These are phyloP conservation scores for Talaromyces amestolkiae DNA, from an alignment of 2,329 filamentous ascomycete genomes.

Conservation along the genomic window DNA sequence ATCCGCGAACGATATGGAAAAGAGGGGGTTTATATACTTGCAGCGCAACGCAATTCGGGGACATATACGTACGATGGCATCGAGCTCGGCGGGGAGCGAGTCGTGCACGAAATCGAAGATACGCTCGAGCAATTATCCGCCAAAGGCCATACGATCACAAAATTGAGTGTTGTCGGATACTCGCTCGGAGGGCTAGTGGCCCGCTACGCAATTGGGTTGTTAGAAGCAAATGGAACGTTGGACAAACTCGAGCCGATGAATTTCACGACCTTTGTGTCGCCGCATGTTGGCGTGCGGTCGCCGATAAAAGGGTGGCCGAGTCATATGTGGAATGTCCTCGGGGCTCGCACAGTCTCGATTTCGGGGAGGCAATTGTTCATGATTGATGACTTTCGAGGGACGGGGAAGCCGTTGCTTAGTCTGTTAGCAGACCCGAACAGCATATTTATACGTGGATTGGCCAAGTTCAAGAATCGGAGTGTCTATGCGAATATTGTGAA, in stretches of 20 bases:
- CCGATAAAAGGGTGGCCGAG: conserved; percentile 65
- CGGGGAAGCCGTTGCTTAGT: conserved; percentile 73
- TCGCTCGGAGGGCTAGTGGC: conserved; percentile 84
- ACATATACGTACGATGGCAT: conserved; percentile 65
- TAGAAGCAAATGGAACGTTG: conserved; percentile 77
- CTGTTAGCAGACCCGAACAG: conserved; percentile 79
- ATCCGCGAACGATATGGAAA: conserved; percentile 51
- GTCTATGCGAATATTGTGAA: conserved; percentile 87
- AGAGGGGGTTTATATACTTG: conserved; percentile 55
- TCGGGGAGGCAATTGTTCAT: conserved; percentile 86
- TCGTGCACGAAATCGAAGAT: conserved; percentile 63
- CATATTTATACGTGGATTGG: conserved; percentile 79
- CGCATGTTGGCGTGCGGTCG: conserved; percentile 72
- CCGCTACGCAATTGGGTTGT: conserved; percentile 79
- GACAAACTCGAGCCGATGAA: conserved; percentile 81
- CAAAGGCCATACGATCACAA: conserved; percentile 69
- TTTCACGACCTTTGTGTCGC: conserved; percentile 89
- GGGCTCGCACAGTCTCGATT: conserved; percentile 73
- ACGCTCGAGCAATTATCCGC: conserved; percentile 53
- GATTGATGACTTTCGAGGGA: conserved; percentile 81
- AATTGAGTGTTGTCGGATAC: conserved; percentile 85
- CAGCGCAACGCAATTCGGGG: conserved; percentile 56
- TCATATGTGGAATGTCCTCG: conserved; percentile 77
- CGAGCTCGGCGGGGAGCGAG: conserved; percentile 66
- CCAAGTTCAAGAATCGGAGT: conserved; percentile 70